Conservation (phyloP, 202 grass and related monocot species). For the Setaria viridis region DNA sequence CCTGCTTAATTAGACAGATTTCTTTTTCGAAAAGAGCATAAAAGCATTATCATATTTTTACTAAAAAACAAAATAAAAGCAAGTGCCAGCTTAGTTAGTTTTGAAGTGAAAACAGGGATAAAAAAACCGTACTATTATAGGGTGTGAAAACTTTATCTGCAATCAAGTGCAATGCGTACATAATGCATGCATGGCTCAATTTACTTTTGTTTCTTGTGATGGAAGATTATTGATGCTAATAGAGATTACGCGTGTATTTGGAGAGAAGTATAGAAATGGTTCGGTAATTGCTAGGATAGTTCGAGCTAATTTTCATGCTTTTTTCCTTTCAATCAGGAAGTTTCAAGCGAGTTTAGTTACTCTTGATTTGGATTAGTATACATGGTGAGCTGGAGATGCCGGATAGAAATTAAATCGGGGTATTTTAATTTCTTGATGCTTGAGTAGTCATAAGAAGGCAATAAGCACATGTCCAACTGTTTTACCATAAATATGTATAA, state of each 20-base stretch:
- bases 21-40: too few species aligned
- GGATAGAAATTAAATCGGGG: not conserved
- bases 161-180: too few species aligned
- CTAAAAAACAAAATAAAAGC: too few species aligned
- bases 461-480: not conserved
- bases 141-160: too few species aligned
- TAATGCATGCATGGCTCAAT: too few species aligned
- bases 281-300: not conserved
- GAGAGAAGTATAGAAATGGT: not conserved
- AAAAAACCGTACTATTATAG: too few species aligned
- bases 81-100: too few species aligned
- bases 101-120: too few species aligned
- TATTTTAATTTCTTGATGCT: not conserved
- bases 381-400: not conserved
- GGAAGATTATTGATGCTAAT: not conserved
- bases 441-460: not conserved
- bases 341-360: not conserved
- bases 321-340: not conserved
- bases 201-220: too few species aligned
- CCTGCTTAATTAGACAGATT: too few species aligned
- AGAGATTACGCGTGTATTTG: not conserved
- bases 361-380: not conserved
- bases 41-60: too few species aligned
- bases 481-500: not conserved
- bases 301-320: not conserved